These are phyloP conservation scores for Isatis tinctoria DNA, from an alignment of 345 rosid genomes.

Conservation along the genomic window DNA sequence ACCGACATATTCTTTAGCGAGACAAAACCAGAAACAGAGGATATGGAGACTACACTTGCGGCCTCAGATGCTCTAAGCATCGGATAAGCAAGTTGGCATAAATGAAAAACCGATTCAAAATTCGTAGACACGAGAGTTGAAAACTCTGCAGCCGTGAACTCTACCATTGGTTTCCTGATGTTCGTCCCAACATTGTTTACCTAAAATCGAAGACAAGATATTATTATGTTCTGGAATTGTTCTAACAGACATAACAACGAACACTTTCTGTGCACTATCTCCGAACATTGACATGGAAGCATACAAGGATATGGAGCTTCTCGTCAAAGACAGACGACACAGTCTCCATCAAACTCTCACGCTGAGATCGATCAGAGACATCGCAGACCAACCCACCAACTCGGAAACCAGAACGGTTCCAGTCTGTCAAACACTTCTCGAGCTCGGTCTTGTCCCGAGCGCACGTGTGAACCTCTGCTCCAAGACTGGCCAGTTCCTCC, in stretches of 20 bases:
- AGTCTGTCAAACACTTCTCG: slow-evolving; percentile 38
- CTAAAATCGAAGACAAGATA: slow-evolving; percentile 18
- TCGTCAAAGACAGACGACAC: slow-evolving; percentile 41
- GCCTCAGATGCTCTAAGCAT: slow-evolving; percentile 51
- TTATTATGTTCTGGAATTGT: background rate
- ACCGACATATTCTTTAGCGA: slow-evolving; percentile 71
- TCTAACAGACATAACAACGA: slow-evolving; percentile 35
- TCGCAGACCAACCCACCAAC: slow-evolving; percentile 65
- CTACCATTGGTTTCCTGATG: slow-evolving; percentile 61
- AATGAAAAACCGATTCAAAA: slow-evolving; percentile 69
- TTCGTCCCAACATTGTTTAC: slow-evolving; percentile 77
- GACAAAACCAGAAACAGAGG: slow-evolving; percentile 74
- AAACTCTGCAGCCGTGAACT: slow-evolving; percentile 52
- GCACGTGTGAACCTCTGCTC: slow-evolving; percentile 73
- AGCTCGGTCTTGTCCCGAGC: slow-evolving; percentile 56
- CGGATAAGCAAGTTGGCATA: slow-evolving; percentile 72
- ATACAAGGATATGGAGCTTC: slow-evolving; percentile 65
- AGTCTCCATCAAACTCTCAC: slow-evolving; percentile 42
- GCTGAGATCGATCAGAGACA: slow-evolving; percentile 43
- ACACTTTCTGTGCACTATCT: slow-evolving; percentile 17
- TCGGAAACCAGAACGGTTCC: slow-evolving; percentile 39
- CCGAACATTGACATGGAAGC: background rate
- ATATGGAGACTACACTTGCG: slow-evolving; percentile 61
- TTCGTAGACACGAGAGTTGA: slow-evolving; percentile 60
- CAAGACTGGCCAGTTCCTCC: slow-evolving; percentile 63